phyloP scores from a whole-genome alignment of 768 basidiomycete genomes.

The Neoboletus subvelutipes region DNA sequence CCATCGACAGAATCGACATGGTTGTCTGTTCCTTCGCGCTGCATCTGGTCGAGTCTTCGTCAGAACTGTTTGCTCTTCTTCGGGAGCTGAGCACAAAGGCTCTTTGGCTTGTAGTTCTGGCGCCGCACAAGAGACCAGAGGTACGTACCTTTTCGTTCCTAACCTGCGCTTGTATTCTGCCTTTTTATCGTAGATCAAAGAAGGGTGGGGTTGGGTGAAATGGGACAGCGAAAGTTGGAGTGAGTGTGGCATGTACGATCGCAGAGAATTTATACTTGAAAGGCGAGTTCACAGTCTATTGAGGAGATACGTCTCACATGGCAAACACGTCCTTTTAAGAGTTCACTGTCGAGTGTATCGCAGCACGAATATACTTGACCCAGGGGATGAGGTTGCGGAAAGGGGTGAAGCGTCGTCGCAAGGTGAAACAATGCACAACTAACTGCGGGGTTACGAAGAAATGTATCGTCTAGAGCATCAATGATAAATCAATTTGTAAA shows the following conservation, averaged over 20 bases:
- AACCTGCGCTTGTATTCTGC: neutral
- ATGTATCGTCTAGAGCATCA: neutral
- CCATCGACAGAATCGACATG: slow-evolving; percentile 50
- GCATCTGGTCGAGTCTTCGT: slow-evolving; percentile 61
- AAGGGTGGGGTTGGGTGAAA: slow-evolving; percentile 65
- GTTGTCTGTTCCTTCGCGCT: slow-evolving; percentile 74
- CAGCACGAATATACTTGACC: slow-evolving; percentile 15
- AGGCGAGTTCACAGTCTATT: slow-evolving; percentile 32
- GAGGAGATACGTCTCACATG: neutral
- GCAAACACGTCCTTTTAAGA: slow-evolving; percentile 7
- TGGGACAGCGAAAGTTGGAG: slow-evolving; percentile 56
- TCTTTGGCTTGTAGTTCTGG: slow-evolving; percentile 65
- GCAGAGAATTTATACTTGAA: slow-evolving; percentile 46
- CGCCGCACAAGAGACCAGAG: slow-evolving; percentile 77
- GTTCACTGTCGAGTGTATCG: slow-evolving; percentile 34
- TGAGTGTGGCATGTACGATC: slow-evolving; percentile 40
- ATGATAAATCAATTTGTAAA: slow-evolving; percentile 15
- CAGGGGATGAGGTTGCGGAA: slow-evolving; percentile 1
- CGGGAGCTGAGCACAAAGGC: slow-evolving; percentile 62
- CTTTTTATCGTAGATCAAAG: slow-evolving; percentile 48
- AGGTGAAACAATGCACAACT: neutral
- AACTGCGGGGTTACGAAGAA: neutral
- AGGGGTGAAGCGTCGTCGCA: slow-evolving; percentile 3
- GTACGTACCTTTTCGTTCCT: slow-evolving; percentile 34
- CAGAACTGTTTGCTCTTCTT: slow-evolving; percentile 62